A percentile compares a stretch with the other conserved stretches of the same genome.
These are phyloP conservation scores for Hyphopichia burtonii DNA, from an alignment of 1,139 yeast genomes.

Conservation along the genomic window DNA sequence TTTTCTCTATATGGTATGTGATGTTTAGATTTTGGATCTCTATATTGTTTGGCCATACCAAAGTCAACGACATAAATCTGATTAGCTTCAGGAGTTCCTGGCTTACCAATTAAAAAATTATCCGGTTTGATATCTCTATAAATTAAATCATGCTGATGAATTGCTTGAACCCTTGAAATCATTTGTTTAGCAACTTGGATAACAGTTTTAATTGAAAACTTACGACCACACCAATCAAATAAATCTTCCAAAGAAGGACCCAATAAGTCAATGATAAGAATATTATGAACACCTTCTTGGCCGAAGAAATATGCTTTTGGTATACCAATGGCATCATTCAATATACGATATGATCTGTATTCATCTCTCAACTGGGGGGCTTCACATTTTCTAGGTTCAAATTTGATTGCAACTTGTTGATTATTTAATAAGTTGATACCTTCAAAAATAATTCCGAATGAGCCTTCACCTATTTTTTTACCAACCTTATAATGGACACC, in stretches of 20 bases:
- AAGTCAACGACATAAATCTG: slow-evolving; percentile 48
- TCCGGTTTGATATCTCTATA: slow-evolving; percentile 80
- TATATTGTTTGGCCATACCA: slow-evolving; percentile 69
- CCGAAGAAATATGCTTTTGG: slow-evolving; percentile 80
- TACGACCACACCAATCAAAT: slow-evolving; percentile 80
- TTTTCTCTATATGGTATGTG: slow-evolving; percentile 65
- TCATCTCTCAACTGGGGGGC: slow-evolving; percentile 82
- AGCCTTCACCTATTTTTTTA: slow-evolving; percentile 96
- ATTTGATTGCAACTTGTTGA: slow-evolving; percentile 75
- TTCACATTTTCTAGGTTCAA: slow-evolving; percentile 76
- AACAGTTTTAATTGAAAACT: slow-evolving; percentile 66
- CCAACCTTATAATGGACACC: slow-evolving; percentile 90
- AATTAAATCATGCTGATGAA: slow-evolving; percentile 68
- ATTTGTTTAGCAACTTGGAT: slow-evolving; percentile 75
- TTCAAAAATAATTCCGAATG: slow-evolving; percentile 95
- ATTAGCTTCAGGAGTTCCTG: slow-evolving; percentile 63
- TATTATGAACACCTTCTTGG: slow-evolving; percentile 77
- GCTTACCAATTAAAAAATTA: slow-evolving; percentile 70
- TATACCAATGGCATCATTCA: slow-evolving; percentile 60
- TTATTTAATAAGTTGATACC: slow-evolving; percentile 83
- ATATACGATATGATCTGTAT: slow-evolving; percentile 67
- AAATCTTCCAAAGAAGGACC: slow-evolving; percentile 80
- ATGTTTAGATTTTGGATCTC: slow-evolving; percentile 58
- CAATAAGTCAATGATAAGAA: slow-evolving; percentile 66
- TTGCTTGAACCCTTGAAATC: slow-evolving; percentile 64